A percentile compares a stretch with the other conserved stretches of the same genome.
Evolutionary conservation across 1,139 yeast genomes (phyloP).

Genomic region (Starmera stellimalicola): DNA sequence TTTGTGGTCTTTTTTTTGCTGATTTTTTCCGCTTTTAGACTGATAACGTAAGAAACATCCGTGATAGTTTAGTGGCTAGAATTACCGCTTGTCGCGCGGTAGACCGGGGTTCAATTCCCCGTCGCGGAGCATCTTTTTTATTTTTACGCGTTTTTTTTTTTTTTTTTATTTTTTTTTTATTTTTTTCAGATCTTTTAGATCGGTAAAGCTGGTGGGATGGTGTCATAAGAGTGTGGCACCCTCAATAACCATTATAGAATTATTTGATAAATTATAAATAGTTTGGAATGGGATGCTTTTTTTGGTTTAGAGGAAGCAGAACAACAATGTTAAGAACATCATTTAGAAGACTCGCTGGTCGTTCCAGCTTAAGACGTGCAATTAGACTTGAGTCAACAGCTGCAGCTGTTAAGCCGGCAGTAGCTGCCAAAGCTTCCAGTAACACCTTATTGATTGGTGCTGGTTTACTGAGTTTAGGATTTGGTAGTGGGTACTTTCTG

Average conservation of each 20-base stretch:
- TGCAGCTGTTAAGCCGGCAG: not conserved
- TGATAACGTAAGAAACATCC: not conserved
- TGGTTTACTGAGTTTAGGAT: slow-evolving; percentile 3
- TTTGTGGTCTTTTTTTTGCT: not conserved
- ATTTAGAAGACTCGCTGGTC: no score
- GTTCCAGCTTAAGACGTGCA: no score
- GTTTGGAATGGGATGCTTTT: no score
- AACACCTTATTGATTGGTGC: slow-evolving; percentile 1
- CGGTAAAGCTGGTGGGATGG: no score
- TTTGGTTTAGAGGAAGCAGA: no score
- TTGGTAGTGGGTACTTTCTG: slow-evolving; percentile 6
- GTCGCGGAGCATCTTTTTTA: slow-evolving; percentile 43
- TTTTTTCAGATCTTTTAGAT: no score
- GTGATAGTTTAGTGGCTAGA: slow-evolving; percentile 3
- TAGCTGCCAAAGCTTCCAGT: not conserved
- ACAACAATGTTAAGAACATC: no score
- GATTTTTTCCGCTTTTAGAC: no score
- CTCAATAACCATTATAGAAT: no score
- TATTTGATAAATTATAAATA: no score
- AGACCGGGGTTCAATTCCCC: slow-evolving; percentile 68
- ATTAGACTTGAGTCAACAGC: no score
- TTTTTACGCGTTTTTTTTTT: slow-evolving; percentile 6
- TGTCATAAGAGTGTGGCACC: no score
- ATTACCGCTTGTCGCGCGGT: slow-evolving; percentile 36
- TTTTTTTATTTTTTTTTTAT: not conserved